Conservation (phyloP, 2,329 filamentous ascomycete species). For the Pezicula rhizophila region DNA sequence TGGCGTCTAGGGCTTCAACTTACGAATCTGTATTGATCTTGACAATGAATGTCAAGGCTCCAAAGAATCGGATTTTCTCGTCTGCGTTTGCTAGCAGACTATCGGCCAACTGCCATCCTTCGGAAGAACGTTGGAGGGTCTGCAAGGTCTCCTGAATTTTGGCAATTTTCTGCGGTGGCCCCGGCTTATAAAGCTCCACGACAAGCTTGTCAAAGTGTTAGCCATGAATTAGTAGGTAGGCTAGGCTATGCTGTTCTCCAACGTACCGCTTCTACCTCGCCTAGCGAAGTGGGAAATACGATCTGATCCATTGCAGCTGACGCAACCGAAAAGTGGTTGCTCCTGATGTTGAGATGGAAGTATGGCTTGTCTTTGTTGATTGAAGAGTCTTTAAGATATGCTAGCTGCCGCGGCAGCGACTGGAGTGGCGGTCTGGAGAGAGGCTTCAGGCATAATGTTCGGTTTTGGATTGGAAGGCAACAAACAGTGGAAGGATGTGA, state of each 20-base stretch:
- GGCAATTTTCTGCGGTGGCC: constrained; percentile 33
- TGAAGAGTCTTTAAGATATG: too few species aligned
- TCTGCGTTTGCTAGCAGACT: constrained; percentile 63
- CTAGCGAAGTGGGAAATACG: neutral
- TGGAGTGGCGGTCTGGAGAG: too few species aligned
- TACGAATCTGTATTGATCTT: constrained; percentile 91
- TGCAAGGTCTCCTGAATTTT: constrained; percentile 71
- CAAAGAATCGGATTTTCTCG: constrained; percentile 82
- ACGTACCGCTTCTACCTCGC: neutral
- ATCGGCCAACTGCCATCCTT: constrained; percentile 83
- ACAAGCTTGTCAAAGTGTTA: constrained; percentile 32
- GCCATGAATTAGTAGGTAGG: neutral
- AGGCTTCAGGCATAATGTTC: too few species aligned
- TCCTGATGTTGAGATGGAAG: constrained; percentile 4
- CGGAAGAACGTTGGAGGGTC: constrained; percentile 67
- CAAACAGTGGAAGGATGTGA: too few species aligned
- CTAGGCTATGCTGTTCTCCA: neutral
- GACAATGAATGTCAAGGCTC: constrained; percentile 84
- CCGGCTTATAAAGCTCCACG: constrained; percentile 43
- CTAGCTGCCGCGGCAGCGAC: too few species aligned
- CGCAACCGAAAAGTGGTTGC: constrained; percentile 10
- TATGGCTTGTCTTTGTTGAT: too few species aligned
- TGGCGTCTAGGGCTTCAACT: constrained; percentile 14
- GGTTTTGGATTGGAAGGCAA: too few species aligned
- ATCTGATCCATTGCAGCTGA: neutral